Evolutionary conservation across 108 stramenopile species (phyloP), one percentile per base, ranked within the genome.

Genomic region (Cyclotella choctawhatcheeana): DNA sequence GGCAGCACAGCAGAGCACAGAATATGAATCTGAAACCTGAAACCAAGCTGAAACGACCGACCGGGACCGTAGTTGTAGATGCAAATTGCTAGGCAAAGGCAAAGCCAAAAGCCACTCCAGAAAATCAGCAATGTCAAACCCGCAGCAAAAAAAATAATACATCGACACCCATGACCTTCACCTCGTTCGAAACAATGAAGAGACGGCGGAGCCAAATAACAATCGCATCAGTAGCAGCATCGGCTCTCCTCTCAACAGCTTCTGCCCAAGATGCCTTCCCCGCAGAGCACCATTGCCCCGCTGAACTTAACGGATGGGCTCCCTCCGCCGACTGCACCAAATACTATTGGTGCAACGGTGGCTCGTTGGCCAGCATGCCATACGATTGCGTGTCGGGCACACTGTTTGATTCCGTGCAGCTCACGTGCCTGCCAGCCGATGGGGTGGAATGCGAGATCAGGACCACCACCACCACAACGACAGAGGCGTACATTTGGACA

Each of bases 271-370:
- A 20, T 16, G n/a, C 5, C 58, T 18, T 1, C 58, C 34, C 18
- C 34, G 34, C 33, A 59, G 69, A 71, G 40, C 50, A 51, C n/a
- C 35, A 21, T 3, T 72, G 71, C 34, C 71, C 71, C 17, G 37
- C 48, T 14, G 22, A 24, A 4, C 50, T 32, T 17, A 48, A 30
- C 18, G 71, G 71, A 20, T 72, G 71, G 71, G 60, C 71, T n/a
- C 61, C 71, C 26, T 72, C 71, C 3, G 18, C 48, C 20, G 35
- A 61, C 51, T 72, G 71, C 16, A 22, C 24, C 1, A 32, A 59
- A 10, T 72, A 72, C 34, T 62, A 47, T 29, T 72, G 71, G 71
- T 72, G 71, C 35, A 62, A 45, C 25, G 25, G 2, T 31, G 71
- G 71, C 0, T 12, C 8, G 7, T 21, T 72, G 21, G 40, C 71